Percentiles rank a stretch among this genome's conserved stretches.
phyloP scores from a whole-genome alignment of 2,329 filamentous ascomycete genomes.

The Chrysosporium keratinophilum region DNA sequence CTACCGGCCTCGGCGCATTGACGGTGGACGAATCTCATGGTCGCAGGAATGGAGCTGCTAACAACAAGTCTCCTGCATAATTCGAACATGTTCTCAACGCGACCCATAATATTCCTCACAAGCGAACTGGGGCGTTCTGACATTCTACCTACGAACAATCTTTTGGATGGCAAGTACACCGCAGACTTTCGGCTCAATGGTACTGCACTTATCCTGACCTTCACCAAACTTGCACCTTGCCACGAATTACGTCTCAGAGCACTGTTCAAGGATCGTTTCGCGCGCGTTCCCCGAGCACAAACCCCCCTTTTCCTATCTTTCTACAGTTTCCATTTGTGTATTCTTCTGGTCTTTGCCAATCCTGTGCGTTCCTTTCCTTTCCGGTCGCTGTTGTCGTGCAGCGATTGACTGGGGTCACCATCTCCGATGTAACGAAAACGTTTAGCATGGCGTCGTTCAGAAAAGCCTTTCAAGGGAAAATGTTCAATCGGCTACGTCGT shows the following conservation, averaged over 20 bases:
- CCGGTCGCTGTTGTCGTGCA: background rate
- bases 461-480: conserved; percentile 9
- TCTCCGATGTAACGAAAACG: conserved; percentile 9
- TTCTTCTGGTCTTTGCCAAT: conserved; percentile 10
- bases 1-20: conserved; percentile 48
- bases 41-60: conserved; percentile 37
- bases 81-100: background rate
- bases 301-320: background rate
- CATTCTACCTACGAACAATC: background rate
- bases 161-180: background rate
- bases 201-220: background rate
- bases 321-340: conserved; percentile 1
- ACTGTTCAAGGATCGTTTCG: background rate
- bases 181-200: background rate
- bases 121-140: background rate
- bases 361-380: background rate
- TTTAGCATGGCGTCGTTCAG: conserved; percentile 12
- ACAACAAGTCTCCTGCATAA: conserved; percentile 39
- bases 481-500: conserved; percentile 9
- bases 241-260: background rate
- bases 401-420: background rate
- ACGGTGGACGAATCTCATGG: conserved; percentile 43
- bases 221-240: background rate
- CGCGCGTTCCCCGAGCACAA: background rate
- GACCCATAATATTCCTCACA: background rate